Evolutionary conservation across 805 yeast genomes (phyloP).

Genomic region (Wilhelminamyces savonicus): DNA sequence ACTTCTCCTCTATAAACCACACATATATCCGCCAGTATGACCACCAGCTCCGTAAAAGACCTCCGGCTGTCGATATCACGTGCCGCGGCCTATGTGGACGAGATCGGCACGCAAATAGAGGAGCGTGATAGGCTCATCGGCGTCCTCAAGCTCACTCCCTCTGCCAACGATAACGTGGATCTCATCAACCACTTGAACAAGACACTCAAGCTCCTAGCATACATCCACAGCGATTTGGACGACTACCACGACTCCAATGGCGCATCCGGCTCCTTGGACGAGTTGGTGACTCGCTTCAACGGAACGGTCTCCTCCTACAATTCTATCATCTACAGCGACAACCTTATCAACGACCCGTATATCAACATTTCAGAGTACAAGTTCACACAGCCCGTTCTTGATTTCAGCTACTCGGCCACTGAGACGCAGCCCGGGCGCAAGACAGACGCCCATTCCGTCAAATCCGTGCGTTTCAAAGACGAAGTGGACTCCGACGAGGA

Average conservation of each 20-base stretch:
- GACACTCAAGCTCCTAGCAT: conserved; percentile 19
- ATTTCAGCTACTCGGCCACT: no score
- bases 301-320: background rate
- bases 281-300: background rate
- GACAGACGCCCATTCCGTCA: no score
- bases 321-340: conserved; percentile 11
- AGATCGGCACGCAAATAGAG: conserved; percentile 23
- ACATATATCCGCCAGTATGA: conserved; percentile 1
- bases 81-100: conserved; percentile 15
- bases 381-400: conserved; percentile 8
- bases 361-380: conserved; percentile 26
- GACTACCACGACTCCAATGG: conserved; percentile 2
- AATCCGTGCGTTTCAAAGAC: conserved; percentile 36
- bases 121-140: conserved; percentile 25
- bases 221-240: conserved; percentile 23
- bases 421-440: no score
- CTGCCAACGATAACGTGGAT: conserved; percentile 33
- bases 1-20: no score
- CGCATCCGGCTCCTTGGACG: conserved; percentile 2
- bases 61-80: conserved; percentile 13
- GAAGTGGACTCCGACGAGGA: conserved; percentile 13
- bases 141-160: conserved; percentile 29
- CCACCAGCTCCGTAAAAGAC: conserved; percentile 9
- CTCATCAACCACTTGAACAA: conserved; percentile 22
- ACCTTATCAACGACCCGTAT: conserved; percentile 18